Base-by-base conservation (phyloP, 2,329 filamentous ascomycete species). In the Ophiocordyceps camponoti-floridani region DNA sequence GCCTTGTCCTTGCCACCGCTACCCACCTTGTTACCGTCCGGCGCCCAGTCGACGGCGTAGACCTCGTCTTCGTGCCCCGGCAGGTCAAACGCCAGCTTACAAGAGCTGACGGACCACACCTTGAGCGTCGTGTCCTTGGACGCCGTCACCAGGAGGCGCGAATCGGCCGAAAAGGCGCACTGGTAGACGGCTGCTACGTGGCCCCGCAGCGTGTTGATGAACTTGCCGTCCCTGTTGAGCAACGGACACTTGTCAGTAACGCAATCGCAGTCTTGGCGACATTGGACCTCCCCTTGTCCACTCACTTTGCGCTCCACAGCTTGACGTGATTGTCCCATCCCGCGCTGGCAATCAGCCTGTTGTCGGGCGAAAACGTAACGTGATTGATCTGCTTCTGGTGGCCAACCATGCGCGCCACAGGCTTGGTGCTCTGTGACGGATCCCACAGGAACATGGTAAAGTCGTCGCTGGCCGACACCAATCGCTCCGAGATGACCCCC, bases 311-410 rank as follows among this genome's bases (percentile, higher is more conserved):
- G 52, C 79, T 84, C 88, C 88, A 96, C 26, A 95, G 65, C 64
- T 94, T 94, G 53, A 89, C 86, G 55, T 89, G 84, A 59, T 96
- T 98, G 61, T 98, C 91, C 66, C 89, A 98, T 4, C 82, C 81
- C 9, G 84, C 80, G 35, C 84, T 93, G 9, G 91, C 91, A 53
- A 98, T 87, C 47, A 89, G 73, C 9, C 76, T 71, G 31, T 87
- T 89, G 56, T 96, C 88, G 0, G 89, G 87, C 1, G 86, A 94
- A 63, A 96, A 96, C 0, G 81, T 83, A 42, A 96, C 88, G 58
- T 95, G 84, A 60, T 96, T 95, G 52, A 96, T 88, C 57, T 89
- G 84, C 64, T 96, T 96, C 60, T 95, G 86, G 56, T 98, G 91
- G 2, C 91, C 91, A n/a, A 86, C 64, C 64, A 96, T 74, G 31